Evolutionary conservation across 257 asterid species (phyloP), one percentile per base, ranked within the genome.

Genomic region (Solanum ossicruentum): DNA sequence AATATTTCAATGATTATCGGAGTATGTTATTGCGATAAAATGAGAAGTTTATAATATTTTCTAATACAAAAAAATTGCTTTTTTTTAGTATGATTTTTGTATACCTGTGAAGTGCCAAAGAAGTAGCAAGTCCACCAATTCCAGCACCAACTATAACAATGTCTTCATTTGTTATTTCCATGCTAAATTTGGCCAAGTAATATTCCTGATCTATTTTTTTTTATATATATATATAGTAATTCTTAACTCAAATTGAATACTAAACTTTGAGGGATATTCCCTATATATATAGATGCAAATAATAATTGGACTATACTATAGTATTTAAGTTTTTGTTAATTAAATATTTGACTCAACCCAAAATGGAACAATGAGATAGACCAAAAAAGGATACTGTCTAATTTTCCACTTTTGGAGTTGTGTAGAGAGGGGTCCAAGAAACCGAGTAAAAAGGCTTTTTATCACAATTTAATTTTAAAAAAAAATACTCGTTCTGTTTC

Each of bases 141-240:
- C 92, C 92, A 87, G 89, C 92, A 45, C 90, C 91, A 58, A 88
- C 88, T 67, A 90, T 90, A 61, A 90, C 90, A 82, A 87, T 79
- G 49, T 87, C 88, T 7, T 61, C 88, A 39, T 73, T 83, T 69
- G 82, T 83, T 70, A 86, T 84, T 71, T 57, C 84, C 56, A 55
- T 55, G 39, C 39, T 81, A 8, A 26, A 15, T 17, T 81, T 81
- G 45, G 45, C 45, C 5, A 16, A 39, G 16, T 75, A 10, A 26
- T 51, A 51, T 23, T 77, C 21, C 12, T 36, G 8, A 15, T 51
- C 20, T 77, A 51, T 77, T 77, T 49, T 23, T 36, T 36, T 3
- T 4, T n/a, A n/a, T n/a, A n/a, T n/a, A n/a, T n/a, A 16, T 77
- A 28, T 65, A 28, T 28, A 49, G 23, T 36, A 36, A 3, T 51